phyloP scores from a whole-genome alignment of 2,329 filamentous ascomycete species.

The Sarocladium oryzae region DNA sequence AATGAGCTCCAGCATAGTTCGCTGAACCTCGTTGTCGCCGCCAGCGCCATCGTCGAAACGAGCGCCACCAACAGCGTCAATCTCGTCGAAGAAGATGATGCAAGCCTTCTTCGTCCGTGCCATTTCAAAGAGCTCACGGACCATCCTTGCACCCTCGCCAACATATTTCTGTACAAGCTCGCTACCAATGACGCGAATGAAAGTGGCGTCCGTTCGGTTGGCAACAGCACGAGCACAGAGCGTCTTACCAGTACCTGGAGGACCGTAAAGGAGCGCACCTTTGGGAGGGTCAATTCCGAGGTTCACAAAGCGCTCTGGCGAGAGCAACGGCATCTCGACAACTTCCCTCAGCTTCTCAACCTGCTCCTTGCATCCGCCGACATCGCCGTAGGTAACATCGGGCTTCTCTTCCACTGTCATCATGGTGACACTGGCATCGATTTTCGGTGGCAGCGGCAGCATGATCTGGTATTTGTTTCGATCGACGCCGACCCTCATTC shows the following conservation, averaged over 20 bases:
- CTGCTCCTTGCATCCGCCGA: slow-evolving; percentile 98
- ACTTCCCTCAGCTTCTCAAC: slow-evolving; percentile 98
- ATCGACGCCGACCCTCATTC: slow-evolving; percentile 97
- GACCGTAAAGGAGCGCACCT: slow-evolving; percentile 91
- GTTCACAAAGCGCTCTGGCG: slow-evolving; percentile 93
- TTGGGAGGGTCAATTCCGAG: slow-evolving; percentile 99
- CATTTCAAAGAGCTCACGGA: slow-evolving; percentile 98
- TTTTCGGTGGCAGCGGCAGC: slow-evolving; percentile 91
- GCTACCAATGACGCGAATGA: slow-evolving; percentile 96
- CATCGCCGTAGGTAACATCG: slow-evolving; percentile 97
- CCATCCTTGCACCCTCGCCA: slow-evolving; percentile 96
- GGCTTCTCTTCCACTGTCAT: slow-evolving; percentile 99
- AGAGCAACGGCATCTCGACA: slow-evolving; percentile 95
- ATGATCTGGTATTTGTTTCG: slow-evolving; percentile 99
- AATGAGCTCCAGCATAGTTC: slow-evolving; percentile 97
- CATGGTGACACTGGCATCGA: slow-evolving; percentile 98
- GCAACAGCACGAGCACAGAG: slow-evolving; percentile 95
- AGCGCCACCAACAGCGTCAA: slow-evolving; percentile 91
- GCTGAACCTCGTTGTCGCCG: slow-evolving; percentile 94
- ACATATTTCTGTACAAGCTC: slow-evolving; percentile 99
- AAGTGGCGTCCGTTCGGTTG: slow-evolving; percentile 96
- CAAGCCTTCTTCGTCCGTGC: slow-evolving; percentile 98
- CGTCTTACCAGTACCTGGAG: slow-evolving; percentile 97
- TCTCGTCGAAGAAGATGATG: slow-evolving; percentile 97
- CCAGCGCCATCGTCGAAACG: slow-evolving; percentile 95